Percentiles rank a stretch among this genome's conserved stretches.
Conservation (phyloP, 805 yeast species). For the Priceomyces carsonii region DNA sequence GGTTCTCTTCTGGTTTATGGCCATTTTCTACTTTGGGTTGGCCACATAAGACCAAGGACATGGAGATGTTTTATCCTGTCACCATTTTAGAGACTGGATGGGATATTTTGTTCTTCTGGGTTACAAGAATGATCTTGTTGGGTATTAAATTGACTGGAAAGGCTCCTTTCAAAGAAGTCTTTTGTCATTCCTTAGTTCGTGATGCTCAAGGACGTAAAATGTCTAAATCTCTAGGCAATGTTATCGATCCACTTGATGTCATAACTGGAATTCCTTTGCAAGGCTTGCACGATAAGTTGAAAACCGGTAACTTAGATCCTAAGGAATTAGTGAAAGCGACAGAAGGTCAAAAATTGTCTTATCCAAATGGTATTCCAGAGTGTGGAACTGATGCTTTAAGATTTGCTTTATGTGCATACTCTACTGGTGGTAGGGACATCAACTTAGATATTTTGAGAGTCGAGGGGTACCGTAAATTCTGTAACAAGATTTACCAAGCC, state of each 20-base stretch:
- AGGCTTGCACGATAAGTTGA: slow-evolving; percentile 74
- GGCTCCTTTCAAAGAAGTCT: slow-evolving; percentile 93
- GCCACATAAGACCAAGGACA: slow-evolving; percentile 80
- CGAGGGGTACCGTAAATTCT: slow-evolving; percentile 98
- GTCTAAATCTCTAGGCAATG: slow-evolving; percentile 98
- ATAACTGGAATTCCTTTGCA: slow-evolving; percentile 83
- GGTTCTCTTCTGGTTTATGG: slow-evolving; percentile 99
- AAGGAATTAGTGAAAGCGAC: slow-evolving; percentile 84
- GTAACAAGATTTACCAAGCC: slow-evolving; percentile 99
- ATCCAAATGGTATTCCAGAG: slow-evolving; percentile 97
- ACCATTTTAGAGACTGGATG: slow-evolving; percentile 97
- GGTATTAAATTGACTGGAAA: slow-evolving; percentile 88
- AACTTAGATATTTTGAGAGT: slow-evolving; percentile 94
- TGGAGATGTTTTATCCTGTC: slow-evolving; percentile 83
- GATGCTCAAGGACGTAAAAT: slow-evolving; percentile 99
- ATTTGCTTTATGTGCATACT: slow-evolving; percentile 96
- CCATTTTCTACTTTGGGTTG: slow-evolving; percentile 96
- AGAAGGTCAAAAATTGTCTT: slow-evolving; percentile 82
- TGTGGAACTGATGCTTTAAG: slow-evolving; percentile 99
- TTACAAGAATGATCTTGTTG: slow-evolving; percentile 90
- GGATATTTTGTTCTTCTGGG: slow-evolving; percentile 99
- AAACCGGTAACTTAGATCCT: slow-evolving; percentile 83
- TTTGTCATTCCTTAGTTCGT: slow-evolving; percentile 97
- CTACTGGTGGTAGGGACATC: slow-evolving; percentile 98
- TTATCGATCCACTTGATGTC: slow-evolving; percentile 93